phyloP scores from a whole-genome alignment of 192 early-diverging fungal species.

The Coemansia sp. region DNA sequence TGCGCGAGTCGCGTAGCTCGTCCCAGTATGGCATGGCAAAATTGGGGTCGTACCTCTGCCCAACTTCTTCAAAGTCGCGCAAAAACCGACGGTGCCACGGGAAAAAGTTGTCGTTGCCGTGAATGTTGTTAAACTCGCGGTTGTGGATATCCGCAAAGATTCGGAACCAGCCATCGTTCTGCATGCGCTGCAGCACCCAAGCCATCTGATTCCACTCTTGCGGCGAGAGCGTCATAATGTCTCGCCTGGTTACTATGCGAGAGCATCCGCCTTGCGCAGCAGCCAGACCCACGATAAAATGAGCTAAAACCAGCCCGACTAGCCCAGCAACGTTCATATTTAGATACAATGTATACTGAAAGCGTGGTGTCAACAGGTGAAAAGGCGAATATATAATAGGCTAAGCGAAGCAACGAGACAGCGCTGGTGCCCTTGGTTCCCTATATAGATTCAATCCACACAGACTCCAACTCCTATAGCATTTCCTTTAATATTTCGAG shows the following conservation, averaged over 20 bases:
- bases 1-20: conserved; percentile 58
- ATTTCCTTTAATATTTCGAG: not conserved
- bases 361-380: not conserved
- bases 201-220: conserved; percentile 44
- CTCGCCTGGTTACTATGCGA: conserved; percentile 23
- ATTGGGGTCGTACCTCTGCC: conserved; percentile 50
- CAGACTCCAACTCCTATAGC: not conserved
- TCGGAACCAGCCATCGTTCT: conserved; percentile 49
- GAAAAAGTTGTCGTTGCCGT: conserved; percentile 58
- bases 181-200: conserved; percentile 39
- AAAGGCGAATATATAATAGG: not conserved
- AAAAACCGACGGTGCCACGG: conserved; percentile 62
- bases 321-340: conserved; percentile 14
- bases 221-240: conserved; percentile 40
- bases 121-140: conserved; percentile 51
- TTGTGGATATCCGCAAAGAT: conserved; percentile 50
- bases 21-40: conserved; percentile 66
- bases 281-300: conserved; percentile 19
- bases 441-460: not conserved
- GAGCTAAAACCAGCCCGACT: conserved; percentile 10
- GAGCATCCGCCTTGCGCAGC: conserved; percentile 44
- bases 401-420: not conserved
- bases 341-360: not conserved
- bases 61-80: conserved; percentile 55
- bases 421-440: not conserved